These are phyloP conservation scores for Trichomonas vaginalis DNA, from an alignment of 208 protist species.

Conservation along the genomic window DNA sequence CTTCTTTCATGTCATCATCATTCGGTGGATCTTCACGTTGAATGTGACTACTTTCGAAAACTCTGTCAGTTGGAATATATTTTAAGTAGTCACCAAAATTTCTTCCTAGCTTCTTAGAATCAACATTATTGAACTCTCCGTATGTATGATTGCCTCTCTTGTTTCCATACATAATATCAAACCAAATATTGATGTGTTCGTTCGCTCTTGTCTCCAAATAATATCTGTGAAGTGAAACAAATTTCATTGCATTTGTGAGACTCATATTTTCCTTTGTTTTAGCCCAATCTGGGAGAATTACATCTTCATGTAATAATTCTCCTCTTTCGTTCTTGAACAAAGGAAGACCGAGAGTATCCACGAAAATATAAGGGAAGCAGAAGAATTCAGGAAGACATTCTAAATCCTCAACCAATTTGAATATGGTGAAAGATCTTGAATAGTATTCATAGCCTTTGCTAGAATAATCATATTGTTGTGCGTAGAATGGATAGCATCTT, in stretches of 20 bases:
- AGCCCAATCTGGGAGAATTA: background rate
- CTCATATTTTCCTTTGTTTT: background rate
- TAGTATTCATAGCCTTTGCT: background rate
- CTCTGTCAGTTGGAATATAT: background rate
- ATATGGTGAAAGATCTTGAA: background rate
- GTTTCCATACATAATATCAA: background rate
- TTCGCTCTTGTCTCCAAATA: background rate
- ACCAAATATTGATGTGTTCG: background rate
- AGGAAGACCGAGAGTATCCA: background rate
- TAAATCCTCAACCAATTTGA: background rate
- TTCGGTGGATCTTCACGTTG: background rate
- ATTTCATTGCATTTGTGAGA: background rate
- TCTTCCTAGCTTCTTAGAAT: background rate
- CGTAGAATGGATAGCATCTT: background rate
- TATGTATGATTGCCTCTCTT: background rate
- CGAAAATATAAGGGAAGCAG: background rate
- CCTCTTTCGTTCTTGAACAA: background rate
- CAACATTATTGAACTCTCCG: background rate
- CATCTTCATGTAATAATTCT: background rate
- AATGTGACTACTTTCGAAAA: background rate
- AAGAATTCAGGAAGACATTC: background rate
- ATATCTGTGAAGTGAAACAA: background rate
- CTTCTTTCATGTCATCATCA: background rate
- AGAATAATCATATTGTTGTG: background rate
- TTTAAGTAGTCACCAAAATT: background rate